Base-by-base conservation (phyloP, 2,329 filamentous ascomycete genomes). In the Grosmannia serpens region DNA sequence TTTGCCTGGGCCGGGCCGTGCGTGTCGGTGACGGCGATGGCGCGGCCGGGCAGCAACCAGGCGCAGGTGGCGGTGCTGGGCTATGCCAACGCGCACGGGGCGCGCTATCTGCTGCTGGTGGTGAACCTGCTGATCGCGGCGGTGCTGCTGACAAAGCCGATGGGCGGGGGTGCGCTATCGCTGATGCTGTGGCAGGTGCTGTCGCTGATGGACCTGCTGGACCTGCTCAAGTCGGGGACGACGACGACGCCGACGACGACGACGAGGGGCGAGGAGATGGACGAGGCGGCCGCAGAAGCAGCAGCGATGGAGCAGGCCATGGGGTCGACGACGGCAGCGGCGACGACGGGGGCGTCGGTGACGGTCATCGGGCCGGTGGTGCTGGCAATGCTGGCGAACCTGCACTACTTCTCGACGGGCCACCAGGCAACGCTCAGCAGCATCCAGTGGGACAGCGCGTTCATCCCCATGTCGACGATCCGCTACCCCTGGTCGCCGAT, bases 351-450 rank as follows among this genome's bases (percentile, higher is more conserved):
- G 2, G 4, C 53, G 0, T 53, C 56, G 10, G 46, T 60, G 8
- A 85, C 84, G 51, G 79, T 90, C 8, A 87, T 97, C 65, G 92
- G 91, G 0, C 91, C 94, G 24, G 76, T 94, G 46, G 79, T 95
- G 62, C 81, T 97, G 29, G 92, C 85, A 13, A 74, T 97, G n/a
- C 82, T 99, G 1, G 94, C 91, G 60, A 90, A 88, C 67, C 95
- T 92, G 72, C 86, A 96, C 75, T 99, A 86, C 77, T 99, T 99
- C 83, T 96, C 95, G 69, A 99, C 94, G 0, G 94, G 94, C 61
- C 94, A 99, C 71, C 92, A 97, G 73, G 92, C 92, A 15, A 87
- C 85, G 0, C 80, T 96, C 27, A 82, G 86, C 64, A 89, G 85
- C 64, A 92, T 99, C 67, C 94, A 99, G 69, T 99, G 94, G 94